phyloP scores from a whole-genome alignment of 2,329 filamentous ascomycete species.

The Coleophoma cylindrospora region DNA sequence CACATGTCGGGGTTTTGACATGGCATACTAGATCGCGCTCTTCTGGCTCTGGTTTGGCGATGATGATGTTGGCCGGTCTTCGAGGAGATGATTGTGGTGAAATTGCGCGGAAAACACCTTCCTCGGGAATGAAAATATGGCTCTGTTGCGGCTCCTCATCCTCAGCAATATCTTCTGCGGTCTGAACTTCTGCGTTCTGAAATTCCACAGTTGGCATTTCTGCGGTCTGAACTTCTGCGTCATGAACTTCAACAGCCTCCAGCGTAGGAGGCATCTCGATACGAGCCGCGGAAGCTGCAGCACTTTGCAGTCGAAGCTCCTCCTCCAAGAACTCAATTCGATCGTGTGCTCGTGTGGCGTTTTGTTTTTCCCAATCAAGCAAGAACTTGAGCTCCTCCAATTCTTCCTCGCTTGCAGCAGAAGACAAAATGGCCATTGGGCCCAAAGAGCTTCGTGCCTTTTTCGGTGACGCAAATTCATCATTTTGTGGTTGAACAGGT shows the following conservation, averaged over 20 bases:
- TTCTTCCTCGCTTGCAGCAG: conserved; percentile 42
- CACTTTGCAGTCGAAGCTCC: conserved; percentile 58
- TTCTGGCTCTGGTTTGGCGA: conserved; percentile 5
- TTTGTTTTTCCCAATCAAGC: conserved; percentile 41
- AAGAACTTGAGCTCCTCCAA: conserved; percentile 38
- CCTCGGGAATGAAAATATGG: conserved; percentile 54
- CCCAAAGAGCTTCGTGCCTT: conserved; percentile 42
- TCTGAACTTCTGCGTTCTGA: background rate
- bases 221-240: background rate
- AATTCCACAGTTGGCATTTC: background rate
- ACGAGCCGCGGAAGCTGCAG: background rate
- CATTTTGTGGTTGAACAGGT: conserved; percentile 49
- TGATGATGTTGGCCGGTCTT: conserved; percentile 13
- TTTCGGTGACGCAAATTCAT: conserved; percentile 58
- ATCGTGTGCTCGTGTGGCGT: conserved; percentile 65
- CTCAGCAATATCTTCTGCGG: background rate
- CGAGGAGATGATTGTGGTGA: conserved; percentile 18
- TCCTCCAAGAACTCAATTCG: conserved; percentile 72
- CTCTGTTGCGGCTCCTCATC: conserved; percentile 36
- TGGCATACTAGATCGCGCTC: conserved; percentile 26
- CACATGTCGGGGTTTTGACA: conserved; percentile 56
- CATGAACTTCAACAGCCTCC: no score
- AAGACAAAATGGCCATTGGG: conserved; percentile 46
- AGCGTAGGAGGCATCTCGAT: background rate
- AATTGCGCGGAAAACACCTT: conserved; percentile 59